phyloP scores from a whole-genome alignment of 139 green algal genomes.

The Chlamydomonas eustigma region DNA sequence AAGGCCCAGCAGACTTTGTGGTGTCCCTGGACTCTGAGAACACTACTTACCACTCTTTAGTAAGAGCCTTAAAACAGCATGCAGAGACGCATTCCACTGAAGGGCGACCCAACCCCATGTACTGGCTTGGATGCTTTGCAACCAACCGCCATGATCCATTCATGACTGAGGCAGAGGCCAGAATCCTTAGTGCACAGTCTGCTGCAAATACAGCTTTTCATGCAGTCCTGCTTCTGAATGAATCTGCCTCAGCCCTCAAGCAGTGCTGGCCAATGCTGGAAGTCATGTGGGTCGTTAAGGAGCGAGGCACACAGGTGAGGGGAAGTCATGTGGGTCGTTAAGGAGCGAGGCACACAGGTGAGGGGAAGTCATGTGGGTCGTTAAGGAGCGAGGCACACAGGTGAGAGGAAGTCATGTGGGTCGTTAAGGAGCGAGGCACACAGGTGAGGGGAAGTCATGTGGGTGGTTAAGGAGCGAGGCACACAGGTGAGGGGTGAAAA shows the following conservation, averaged over 20 bases:
- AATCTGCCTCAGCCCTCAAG: not conserved
- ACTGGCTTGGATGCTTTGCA: not conserved
- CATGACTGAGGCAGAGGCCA: not conserved
- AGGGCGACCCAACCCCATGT: not conserved
- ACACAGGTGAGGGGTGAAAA: not conserved
- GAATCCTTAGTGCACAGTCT: not conserved
- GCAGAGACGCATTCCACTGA: not conserved
- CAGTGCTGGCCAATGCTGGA: not conserved
- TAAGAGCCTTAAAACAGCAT: not conserved
- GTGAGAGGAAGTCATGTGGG: not conserved
- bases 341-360: not conserved
- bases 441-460: not conserved
- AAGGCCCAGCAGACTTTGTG: not conserved
- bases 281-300: not conserved
- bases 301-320: not conserved
- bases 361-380: not conserved
- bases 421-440: not conserved
- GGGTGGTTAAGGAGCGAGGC: not conserved
- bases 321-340: not conserved
- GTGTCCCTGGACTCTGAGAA: not conserved
- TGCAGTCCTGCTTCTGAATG: not conserved
- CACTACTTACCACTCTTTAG: not conserved
- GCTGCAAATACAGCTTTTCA: not conserved
- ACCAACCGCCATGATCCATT: not conserved
- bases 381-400: not conserved